phyloP scores from a whole-genome alignment of 2,329 filamentous ascomycete species.

The Pestalotiopsis sp. region DNA sequence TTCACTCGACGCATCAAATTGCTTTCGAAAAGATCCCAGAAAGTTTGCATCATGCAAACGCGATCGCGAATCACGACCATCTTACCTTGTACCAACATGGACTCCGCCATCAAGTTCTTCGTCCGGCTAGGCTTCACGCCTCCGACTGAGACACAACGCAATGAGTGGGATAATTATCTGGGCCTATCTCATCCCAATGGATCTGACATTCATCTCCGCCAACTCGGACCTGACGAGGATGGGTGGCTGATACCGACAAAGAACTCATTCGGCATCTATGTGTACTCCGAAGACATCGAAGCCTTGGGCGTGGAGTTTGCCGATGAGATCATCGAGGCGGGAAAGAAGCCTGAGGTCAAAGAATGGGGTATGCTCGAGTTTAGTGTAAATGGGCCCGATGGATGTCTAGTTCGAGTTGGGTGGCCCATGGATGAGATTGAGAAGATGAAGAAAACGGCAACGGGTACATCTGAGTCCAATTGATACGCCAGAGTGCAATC shows the following conservation, averaged over 20 bases:
- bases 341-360: constrained; percentile 6
- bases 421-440: constrained; percentile 2
- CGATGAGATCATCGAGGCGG: constrained; percentile 9
- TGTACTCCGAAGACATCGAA: constrained; percentile 4
- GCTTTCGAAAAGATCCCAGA: background rate
- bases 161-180: constrained; percentile 6
- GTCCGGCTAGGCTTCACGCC: constrained; percentile 8
- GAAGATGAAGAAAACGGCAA: background rate
- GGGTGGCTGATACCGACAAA: constrained; percentile 3
- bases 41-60: background rate
- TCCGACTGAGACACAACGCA: background rate
- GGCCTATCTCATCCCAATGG: constrained; percentile 7
- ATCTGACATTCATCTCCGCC: constrained; percentile 5
- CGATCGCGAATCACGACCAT: constrained; percentile 4
- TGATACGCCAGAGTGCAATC: background rate
- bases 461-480: background rate
- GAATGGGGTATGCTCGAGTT: constrained; percentile 12
- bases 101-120: constrained; percentile 7
- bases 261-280: constrained; percentile 9
- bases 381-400: constrained; percentile 10
- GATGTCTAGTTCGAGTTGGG: constrained; percentile 10
- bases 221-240: constrained; percentile 1
- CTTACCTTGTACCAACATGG: background rate
- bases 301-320: constrained; percentile 5
- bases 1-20: background rate